A percentile compares a stretch with the other conserved stretches of the same genome.
These are phyloP conservation scores for Macrolepiota dolichaula DNA, from an alignment of 768 basidiomycete species.

Conservation along the genomic window DNA sequence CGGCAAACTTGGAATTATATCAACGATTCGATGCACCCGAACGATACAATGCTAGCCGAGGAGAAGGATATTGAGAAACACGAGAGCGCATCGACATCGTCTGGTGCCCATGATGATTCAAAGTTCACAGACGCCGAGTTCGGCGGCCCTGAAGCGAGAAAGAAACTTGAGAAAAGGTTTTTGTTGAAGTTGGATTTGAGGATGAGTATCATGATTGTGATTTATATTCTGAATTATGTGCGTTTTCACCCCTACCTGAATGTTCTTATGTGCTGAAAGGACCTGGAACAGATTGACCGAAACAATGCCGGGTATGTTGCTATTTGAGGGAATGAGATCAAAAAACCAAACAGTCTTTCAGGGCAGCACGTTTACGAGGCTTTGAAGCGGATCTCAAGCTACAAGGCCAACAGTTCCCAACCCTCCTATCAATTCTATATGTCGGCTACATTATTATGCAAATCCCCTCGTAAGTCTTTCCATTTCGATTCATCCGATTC, in stretches of 20 bases:
- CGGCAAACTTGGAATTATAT: background rate
- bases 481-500: background rate
- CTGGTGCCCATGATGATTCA: background rate
- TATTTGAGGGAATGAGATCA: background rate
- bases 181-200: conserved; percentile 53
- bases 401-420: conserved; percentile 60
- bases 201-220: conserved; percentile 50
- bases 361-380: conserved; percentile 70
- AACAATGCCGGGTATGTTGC: conserved; percentile 64
- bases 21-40: background rate
- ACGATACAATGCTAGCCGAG: background rate
- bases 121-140: conserved; percentile 41
- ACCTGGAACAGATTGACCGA: conserved; percentile 56
- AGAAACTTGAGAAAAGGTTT: conserved; percentile 47
- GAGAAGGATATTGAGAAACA: conserved; percentile 6
- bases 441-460: conserved; percentile 79
- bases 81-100: conserved; percentile 4
- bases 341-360: conserved; percentile 19
- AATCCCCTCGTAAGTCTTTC: conserved; percentile 60
- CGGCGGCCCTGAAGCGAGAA: conserved; percentile 42
- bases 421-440: conserved; percentile 66
- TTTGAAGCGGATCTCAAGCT: conserved; percentile 68
- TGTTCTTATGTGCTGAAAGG: conserved; percentile 6
- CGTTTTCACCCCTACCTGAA: conserved; percentile 5
- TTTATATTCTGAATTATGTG: conserved; percentile 51